Evolutionary conservation across 805 yeast genomes (phyloP), one percentile per base, ranked within the genome.

Genomic region (Candida multigemmis): DNA sequence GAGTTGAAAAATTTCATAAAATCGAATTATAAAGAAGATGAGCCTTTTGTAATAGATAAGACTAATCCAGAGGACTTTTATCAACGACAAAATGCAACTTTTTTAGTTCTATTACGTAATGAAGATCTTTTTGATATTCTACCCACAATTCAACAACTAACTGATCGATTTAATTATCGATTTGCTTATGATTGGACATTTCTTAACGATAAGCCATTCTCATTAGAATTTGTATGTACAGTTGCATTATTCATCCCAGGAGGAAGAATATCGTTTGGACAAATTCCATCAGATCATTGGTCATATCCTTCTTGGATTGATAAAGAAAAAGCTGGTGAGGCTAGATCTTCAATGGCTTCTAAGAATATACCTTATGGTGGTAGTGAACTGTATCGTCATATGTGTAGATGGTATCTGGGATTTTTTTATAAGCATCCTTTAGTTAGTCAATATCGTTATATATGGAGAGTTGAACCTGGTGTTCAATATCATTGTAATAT

Each of bases 141-240:
- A 5, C 65, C 65, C 22, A 67, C 89, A 4, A 70, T 82, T 26
- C 67, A 72, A 36, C 65, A 66, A 31, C 71, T 76, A 24, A 82
- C 81, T 43, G 75, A 68, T 37, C 53, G 87, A 20, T 81, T 79
- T 58, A 82, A 82, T 50, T 19, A 44, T 22, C 56, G 62, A 28
- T 77, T 50, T 44, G 68, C 74, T 38, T 81, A 82, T 44, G 91
- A 82, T 48, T 82, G 86, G 84, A 77, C 80, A 3, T 82, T 83
- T 40, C 50, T 82, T 25, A 83, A 83, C 48, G 86, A 83, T 43
- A 68, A 60, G 34, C 71, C 68, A 2, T 83, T 83, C 48, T 46
- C 65, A 22, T 65, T 60, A 3, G 71, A 68, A 35, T 83, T 82
- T 48, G 65, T 57, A 31, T 44, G 52, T 15, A 48, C 58, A 14